Evolutionary conservation across 768 basidiomycete species (phyloP).

Genomic region (Thelephora ganbajun): DNA sequence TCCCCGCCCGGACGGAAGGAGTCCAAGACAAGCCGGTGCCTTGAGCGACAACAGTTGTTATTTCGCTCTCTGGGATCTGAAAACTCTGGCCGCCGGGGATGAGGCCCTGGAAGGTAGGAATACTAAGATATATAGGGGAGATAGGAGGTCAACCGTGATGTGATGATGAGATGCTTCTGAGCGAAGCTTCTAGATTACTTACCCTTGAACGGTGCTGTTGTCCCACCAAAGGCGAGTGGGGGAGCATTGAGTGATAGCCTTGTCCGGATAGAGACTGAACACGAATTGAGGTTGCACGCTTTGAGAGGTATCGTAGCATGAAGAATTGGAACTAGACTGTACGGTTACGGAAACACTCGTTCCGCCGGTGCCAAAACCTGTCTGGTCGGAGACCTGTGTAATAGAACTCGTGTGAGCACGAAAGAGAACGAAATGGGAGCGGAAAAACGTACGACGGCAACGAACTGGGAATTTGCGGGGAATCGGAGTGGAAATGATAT

Average conservation of each 20-base stretch:
- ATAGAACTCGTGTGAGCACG: neutral
- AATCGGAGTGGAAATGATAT: conserved; percentile 46
- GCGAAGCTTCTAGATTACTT: conserved; percentile 8
- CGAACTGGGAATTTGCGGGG: conserved; percentile 58
- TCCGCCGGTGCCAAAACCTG: conserved; percentile 59
- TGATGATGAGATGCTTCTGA: neutral
- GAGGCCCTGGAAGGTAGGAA: conserved; percentile 48
- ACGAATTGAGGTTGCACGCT: conserved; percentile 39
- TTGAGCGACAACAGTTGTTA: conserved; percentile 26
- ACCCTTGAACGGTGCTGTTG: conserved; percentile 38
- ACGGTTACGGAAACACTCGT: conserved; percentile 58
- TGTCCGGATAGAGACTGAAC: conserved; percentile 47
- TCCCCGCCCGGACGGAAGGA: conserved; percentile 47
- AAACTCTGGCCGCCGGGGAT: conserved; percentile 77
- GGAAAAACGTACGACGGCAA: conserved; percentile 50
- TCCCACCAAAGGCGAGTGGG: conserved; percentile 58
- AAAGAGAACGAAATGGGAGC: conserved; percentile 5
- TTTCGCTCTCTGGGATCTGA: conserved; percentile 33
- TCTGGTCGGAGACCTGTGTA: conserved; percentile 40
- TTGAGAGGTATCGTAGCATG: conserved; percentile 42
- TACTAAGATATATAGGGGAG: conserved; percentile 21
- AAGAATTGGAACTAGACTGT: conserved; percentile 30
- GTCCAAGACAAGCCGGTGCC: conserved; percentile 64
- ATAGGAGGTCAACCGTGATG: neutral
- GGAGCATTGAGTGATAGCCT: conserved; percentile 52